Percentiles rank a stretch among this genome's conserved stretches.
These are phyloP conservation scores for Arthroderma uncinatum DNA, from an alignment of 2,329 filamentous ascomycete genomes.

Conservation along the genomic window DNA sequence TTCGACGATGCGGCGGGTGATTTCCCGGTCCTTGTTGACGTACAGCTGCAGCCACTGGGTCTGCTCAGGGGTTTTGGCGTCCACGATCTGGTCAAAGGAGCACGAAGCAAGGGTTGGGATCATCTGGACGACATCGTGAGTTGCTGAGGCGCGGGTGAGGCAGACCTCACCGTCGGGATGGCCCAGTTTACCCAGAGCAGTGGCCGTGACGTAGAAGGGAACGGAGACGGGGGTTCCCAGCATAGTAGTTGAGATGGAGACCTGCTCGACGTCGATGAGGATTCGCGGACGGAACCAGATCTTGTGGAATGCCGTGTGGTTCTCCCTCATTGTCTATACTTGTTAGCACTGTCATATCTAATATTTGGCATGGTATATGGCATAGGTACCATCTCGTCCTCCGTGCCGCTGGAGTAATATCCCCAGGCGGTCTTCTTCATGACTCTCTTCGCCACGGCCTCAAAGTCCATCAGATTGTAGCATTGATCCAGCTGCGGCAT, in stretches of 20 bases:
- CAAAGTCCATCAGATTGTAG: conserved; percentile 92
- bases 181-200: conserved; percentile 87
- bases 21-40: conserved; percentile 87
- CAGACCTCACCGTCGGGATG: conserved; percentile 89
- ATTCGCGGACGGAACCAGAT: conserved; percentile 92
- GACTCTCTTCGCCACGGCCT: conserved; percentile 73
- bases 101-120: conserved; percentile 94
- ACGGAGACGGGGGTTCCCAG: conserved; percentile 73
- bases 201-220: conserved; percentile 94
- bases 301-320: conserved; percentile 90
- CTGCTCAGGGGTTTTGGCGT: conserved; percentile 67
- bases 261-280: conserved; percentile 75
- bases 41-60: conserved; percentile 96
- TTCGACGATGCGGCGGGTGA: conserved; percentile 80
- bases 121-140: conserved; percentile 93
- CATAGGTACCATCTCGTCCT: conserved; percentile 62
- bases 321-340: conserved; percentile 75
- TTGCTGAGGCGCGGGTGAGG: conserved; percentile 69
- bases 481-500: conserved; percentile 79
- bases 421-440: conserved; percentile 98
- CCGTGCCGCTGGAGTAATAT: conserved; percentile 90
- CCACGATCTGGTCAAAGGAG: conserved; percentile 93
- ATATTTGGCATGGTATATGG: background rate
- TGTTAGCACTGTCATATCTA: background rate
- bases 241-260: conserved; percentile 87